These are phyloP conservation scores for Plasmodium malariae DNA, from an alignment of 169 alveolate species.

Conservation along the genomic window DNA sequence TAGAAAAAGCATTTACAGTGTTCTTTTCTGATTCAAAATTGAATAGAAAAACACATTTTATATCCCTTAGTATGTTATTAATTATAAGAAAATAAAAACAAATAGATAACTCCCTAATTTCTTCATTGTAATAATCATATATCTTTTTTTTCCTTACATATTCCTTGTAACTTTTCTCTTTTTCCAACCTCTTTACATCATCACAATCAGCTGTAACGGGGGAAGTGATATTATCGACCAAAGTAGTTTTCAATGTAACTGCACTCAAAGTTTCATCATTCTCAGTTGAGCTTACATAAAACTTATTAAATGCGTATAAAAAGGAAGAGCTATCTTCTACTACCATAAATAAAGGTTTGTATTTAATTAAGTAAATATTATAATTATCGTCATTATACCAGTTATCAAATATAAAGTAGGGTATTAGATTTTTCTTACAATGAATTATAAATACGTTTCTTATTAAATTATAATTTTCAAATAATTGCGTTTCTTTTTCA, in stretches of 20 bases:
- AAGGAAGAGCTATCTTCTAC: conserved; percentile 87
- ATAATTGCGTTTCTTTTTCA: conserved; percentile 58
- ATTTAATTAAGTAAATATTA: conserved; percentile 72
- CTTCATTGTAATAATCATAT: conserved; percentile 65
- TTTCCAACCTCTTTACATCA: conserved; percentile 42
- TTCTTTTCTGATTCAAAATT: conserved; percentile 62
- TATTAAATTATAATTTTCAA: conserved; percentile 57
- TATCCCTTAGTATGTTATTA: conserved; percentile 57
- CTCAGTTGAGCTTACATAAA: conserved; percentile 73
- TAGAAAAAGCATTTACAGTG: conserved; percentile 69
- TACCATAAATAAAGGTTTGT: conserved; percentile 83
- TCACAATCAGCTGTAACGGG: conserved; percentile 18
- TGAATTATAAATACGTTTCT: conserved; percentile 82
- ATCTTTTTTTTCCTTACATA: conserved; percentile 72
- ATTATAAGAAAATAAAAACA: conserved; percentile 66
- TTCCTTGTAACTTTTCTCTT: conserved; percentile 78
- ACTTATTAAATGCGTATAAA: conserved; percentile 78
- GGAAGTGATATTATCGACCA: conserved; percentile 23
- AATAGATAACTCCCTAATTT: conserved; percentile 58
- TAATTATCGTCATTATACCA: conserved; percentile 82
- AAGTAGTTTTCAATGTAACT: conserved; percentile 6
- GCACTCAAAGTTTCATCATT: not conserved
- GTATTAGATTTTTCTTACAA: conserved; percentile 78
- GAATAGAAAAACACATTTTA: conserved; percentile 58
- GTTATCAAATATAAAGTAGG: conserved; percentile 76